These are phyloP conservation scores for Pseudocercospora macadamiae DNA, from an alignment of 2,329 filamentous ascomycete species.

Conservation along the genomic window DNA sequence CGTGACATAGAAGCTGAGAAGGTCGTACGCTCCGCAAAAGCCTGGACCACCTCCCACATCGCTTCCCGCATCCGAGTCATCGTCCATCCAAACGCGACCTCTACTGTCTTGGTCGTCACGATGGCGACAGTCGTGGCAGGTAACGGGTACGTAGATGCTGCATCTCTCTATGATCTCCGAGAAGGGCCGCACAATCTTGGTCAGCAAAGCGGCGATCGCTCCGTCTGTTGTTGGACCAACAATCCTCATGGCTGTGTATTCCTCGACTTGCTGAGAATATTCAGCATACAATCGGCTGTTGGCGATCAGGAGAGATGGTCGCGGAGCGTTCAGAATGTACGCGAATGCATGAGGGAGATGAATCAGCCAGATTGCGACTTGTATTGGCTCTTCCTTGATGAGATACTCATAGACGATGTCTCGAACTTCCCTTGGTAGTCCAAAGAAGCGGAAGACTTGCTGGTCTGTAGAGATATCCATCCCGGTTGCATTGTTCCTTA, in stretches of 20 bases:
- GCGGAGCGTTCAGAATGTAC: background rate
- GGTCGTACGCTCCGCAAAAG: background rate
- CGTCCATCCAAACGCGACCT: background rate
- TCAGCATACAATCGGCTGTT: background rate
- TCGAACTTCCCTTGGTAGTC: background rate
- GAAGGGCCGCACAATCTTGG: background rate
- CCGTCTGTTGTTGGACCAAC: background rate
- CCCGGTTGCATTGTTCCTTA: background rate
- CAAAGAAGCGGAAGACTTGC: background rate
- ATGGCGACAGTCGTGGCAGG: background rate
- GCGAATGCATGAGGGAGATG: background rate
- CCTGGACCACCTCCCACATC: background rate
- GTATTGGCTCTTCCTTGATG: background rate
- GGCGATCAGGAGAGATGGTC: background rate
- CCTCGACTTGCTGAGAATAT: slow-evolving; percentile 1
- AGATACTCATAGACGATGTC: background rate
- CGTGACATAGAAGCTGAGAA: background rate
- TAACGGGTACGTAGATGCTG: background rate
- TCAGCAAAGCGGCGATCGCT: slow-evolving; percentile 6
- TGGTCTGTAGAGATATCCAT: background rate
- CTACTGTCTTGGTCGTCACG: background rate
- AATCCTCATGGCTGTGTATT: background rate
- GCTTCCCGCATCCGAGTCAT: slow-evolving; percentile 4
- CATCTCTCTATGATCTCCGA: background rate
- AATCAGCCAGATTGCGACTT: background rate